Evolutionary conservation across 805 yeast species (phyloP), one percentile per base, ranked within the genome.

Genomic region (Huiozyma sinensis): DNA sequence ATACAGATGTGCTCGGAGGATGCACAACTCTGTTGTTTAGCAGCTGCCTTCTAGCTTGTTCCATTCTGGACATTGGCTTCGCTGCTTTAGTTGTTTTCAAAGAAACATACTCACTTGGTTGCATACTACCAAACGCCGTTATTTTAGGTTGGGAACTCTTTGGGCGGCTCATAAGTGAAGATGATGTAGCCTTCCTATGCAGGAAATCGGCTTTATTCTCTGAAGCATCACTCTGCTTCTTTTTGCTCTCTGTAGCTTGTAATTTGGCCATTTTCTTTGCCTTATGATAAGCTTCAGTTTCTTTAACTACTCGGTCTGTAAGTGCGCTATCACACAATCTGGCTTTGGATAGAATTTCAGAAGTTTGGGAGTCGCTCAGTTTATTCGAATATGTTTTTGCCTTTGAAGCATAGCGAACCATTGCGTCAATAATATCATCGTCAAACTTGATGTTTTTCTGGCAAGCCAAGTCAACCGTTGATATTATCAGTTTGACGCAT

Each of bases 321-420:
- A 81, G 54, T 0, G 60, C 64, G 5, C 61, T 59, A 54, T 83
- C 77, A 47, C 81, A 72, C 28, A 64, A 66, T 46, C 77, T 69
- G 0, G 86, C 87, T 49, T 76, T 73, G 0, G 75, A 64, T 33
- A 87, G 58, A 33, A 89, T 73, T 40, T 78, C 81, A 24, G 70
- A 65, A 5, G 83, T 67, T 56, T 88, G 95, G 37, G 76, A 75
- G 28, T 73, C 78, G 1, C 79, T 72, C 38, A 90, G 66, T 56
- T 79, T 84, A 56, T 81, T 87, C 47, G 81, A 81, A 57, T 72
- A 81, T 50, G 71, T 76, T 51, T 76, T 79, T 0, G 86, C 81
- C 47, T 73, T 77, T 2, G 78, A 68, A 34, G 83, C 88, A 54
- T 79, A 77, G 45, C 73, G 76, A 0, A 82, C 79, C 54, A 84